Base-by-base conservation (phyloP, 768 basidiomycete genomes). In the Termitomyces sp. region DNA sequence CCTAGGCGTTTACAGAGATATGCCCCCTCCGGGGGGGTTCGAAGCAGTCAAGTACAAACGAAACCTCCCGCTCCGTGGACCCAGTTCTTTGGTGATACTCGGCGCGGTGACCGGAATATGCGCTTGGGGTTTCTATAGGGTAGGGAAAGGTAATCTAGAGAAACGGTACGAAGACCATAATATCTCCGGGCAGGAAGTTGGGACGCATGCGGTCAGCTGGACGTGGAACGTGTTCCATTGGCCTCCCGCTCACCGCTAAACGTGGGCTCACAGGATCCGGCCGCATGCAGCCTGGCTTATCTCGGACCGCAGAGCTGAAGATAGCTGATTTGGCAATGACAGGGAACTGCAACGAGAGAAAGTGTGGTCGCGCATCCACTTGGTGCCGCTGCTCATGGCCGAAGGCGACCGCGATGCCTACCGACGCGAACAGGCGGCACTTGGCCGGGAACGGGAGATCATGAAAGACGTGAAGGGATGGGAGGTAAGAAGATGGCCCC, bases 1-100 rank as follows among this genome's bases (percentile, higher is more conserved):
- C 59, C 14, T 32, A n/a, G 39, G 49, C 46, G 58, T 64, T 56
- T 60, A 58, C 74, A 97, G 95, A 75, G 96, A 99, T 69, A 89
- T 99, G 86, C 96, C 96, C 66, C 96, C 96, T 42, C 65, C 86
- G 45, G 95, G 94, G 61, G 96, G 96, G 2, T 99, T 96, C 75
- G 94, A 92, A 69, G 76, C 88, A 30, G 76, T 99, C 76, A 88
- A 88, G 74, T 99, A 98, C 83, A 95, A 94, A 74, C 90, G 96
- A 64, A 96, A 95, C 74, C 84, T 98, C 47, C 95, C 96, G 46
- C 78, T 93, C 70, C 85, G 90, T 58, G 93, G 93, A 2, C 93
- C 93, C 53, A 85, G 92, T 34, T 94, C 93, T 24, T 78, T 88
- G 56, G 88, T 82, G 62, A 86, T 98, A 67, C 89, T 98, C 62